Percentiles rank a stretch among this genome's conserved stretches.
These are phyloP conservation scores for Candida palmyrensis DNA, from an alignment of 805 yeast genomes.

Conservation along the genomic window DNA sequence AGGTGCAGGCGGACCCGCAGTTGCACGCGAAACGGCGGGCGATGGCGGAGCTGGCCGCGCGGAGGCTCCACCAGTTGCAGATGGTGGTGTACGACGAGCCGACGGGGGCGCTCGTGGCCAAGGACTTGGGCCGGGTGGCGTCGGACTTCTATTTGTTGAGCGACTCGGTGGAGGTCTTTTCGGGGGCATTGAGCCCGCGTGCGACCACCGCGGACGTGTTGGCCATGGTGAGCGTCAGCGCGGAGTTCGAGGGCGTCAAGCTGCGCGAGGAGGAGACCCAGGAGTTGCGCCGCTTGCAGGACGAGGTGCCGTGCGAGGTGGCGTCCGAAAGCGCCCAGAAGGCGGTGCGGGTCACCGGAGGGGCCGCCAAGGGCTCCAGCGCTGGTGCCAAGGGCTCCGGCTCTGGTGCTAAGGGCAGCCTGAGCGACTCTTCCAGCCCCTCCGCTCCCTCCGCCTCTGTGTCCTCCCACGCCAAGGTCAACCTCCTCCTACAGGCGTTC, in stretches of 20 bases:
- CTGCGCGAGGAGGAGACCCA: slow-evolving; percentile 80
- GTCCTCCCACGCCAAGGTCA: slow-evolving; percentile 82
- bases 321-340: slow-evolving; percentile 26
- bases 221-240: slow-evolving; percentile 84
- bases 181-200: slow-evolving; percentile 71
- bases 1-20: slow-evolving; percentile 76
- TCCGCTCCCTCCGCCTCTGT: too few relatives aligned
- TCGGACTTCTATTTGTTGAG: slow-evolving; percentile 87
- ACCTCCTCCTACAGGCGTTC: slow-evolving; percentile 80
- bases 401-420: slow-evolving; percentile 47
- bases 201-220: slow-evolving; percentile 92
- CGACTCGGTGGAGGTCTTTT: slow-evolving; percentile 85
- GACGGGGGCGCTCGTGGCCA: slow-evolving; percentile 72
- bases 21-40: slow-evolving; percentile 67
- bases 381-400: slow-evolving; percentile 62
- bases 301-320: slow-evolving; percentile 67
- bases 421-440: slow-evolving; percentile 85
- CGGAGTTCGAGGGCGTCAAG: slow-evolving; percentile 88
- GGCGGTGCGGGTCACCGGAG: neutral
- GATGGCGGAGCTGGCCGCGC: slow-evolving; percentile 76
- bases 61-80: slow-evolving; percentile 77
- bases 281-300: slow-evolving; percentile 63
- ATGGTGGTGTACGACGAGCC: slow-evolving; percentile 92
- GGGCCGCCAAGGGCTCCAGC: slow-evolving; percentile 54
- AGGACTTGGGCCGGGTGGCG: slow-evolving; percentile 90